Evolutionary conservation across 2,329 filamentous ascomycete genomes (phyloP).

Genomic region (Ceratocystis lukuohia): DNA sequence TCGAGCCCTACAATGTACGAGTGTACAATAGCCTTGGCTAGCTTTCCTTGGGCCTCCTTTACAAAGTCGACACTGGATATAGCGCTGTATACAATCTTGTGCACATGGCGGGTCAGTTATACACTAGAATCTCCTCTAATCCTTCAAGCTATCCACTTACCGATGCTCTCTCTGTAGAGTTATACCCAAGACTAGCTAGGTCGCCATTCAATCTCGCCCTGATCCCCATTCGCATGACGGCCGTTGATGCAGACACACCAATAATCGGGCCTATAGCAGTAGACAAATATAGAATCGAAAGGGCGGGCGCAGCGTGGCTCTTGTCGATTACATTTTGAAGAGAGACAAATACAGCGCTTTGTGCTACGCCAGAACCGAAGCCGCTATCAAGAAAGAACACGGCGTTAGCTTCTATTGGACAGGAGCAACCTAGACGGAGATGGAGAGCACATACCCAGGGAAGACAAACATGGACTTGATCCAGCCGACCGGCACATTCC

Average conservation of each 20-base stretch:
- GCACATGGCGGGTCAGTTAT: neutral
- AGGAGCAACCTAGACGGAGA: neutral
- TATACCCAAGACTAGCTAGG: slow-evolving; percentile 19
- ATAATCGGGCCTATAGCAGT: slow-evolving; percentile 29
- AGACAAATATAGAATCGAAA: slow-evolving; percentile 31
- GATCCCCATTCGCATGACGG: slow-evolving; percentile 25
- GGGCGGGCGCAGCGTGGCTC: slow-evolving; percentile 29
- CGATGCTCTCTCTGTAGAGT: slow-evolving; percentile 15
- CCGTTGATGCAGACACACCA: slow-evolving; percentile 30
- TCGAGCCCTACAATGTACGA: slow-evolving; percentile 28
- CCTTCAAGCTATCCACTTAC: slow-evolving; percentile 10
- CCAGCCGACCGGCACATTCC: slow-evolving; percentile 45
- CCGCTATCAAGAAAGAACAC: slow-evolving; percentile 21
- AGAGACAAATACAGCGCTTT: slow-evolving; percentile 32
- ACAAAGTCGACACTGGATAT: slow-evolving; percentile 27
- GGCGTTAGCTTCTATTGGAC: neutral
- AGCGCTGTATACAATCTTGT: slow-evolving; percentile 26
- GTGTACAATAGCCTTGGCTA: slow-evolving; percentile 25
- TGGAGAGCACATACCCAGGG: slow-evolving; percentile 25
- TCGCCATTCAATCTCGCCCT: slow-evolving; percentile 19
- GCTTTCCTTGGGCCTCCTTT: slow-evolving; percentile 21
- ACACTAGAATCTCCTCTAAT: neutral
- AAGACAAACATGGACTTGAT: slow-evolving; percentile 46
- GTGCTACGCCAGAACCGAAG: slow-evolving; percentile 31
- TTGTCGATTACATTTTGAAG: slow-evolving; percentile 31